phyloP scores from a whole-genome alignment of 2,329 filamentous ascomycete genomes.

The Fusarium sp. region DNA sequence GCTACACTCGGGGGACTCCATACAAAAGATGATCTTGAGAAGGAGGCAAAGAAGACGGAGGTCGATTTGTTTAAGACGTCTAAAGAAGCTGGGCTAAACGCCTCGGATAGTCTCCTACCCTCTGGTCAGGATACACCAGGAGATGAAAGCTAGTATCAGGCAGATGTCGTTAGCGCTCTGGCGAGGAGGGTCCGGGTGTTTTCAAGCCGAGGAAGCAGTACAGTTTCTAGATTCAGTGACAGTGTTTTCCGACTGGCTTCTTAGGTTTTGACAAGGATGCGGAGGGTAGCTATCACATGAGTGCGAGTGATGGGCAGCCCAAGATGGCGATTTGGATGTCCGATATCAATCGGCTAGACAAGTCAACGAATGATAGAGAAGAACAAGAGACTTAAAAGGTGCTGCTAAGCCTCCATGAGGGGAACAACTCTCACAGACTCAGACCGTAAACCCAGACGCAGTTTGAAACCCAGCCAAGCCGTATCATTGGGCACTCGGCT shows the following conservation, averaged over 20 bases:
- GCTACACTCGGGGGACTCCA: constrained; percentile 1
- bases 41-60: background rate
- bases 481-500: background rate
- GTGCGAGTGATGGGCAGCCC: background rate
- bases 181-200: background rate
- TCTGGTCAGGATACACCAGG: background rate
- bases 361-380: background rate
- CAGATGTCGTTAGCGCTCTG: background rate
- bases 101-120: background rate
- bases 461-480: background rate
- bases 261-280: background rate
- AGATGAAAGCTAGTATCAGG: background rate
- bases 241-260: background rate
- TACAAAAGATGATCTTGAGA: background rate
- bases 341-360: background rate
- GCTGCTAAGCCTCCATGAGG: background rate
- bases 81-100: background rate
- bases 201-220: background rate
- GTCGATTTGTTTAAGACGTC: background rate
- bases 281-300: background rate
- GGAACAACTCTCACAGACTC: background rate
- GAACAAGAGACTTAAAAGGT: background rate
- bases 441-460: background rate
- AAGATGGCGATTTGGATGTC: background rate
- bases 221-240: background rate